A percentile compares a stretch with the other conserved stretches of the same genome.
phyloP scores from a whole-genome alignment of 2,329 filamentous ascomycete genomes.

The Talaromyces sp. region DNA sequence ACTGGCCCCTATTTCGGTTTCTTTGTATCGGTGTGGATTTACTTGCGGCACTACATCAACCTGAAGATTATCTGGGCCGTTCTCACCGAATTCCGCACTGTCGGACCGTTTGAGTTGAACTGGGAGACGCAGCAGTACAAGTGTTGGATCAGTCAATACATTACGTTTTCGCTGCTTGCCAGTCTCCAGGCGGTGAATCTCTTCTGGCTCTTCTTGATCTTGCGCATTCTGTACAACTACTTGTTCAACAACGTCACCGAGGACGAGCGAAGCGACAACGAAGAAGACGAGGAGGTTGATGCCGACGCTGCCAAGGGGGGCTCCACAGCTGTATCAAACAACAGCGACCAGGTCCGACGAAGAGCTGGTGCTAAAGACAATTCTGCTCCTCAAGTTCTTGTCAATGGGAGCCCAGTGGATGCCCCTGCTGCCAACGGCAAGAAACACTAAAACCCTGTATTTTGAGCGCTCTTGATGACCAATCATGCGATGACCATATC shows the following conservation, averaged over 20 bases:
- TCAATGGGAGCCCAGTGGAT: constrained; percentile 35
- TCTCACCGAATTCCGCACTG: constrained; percentile 42
- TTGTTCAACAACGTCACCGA: constrained; percentile 31
- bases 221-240: constrained; percentile 40
- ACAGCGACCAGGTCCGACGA: constrained; percentile 17
- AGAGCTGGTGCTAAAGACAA: constrained; percentile 24
- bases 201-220: constrained; percentile 43
- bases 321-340: constrained; percentile 21
- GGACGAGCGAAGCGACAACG: constrained; percentile 43
- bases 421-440: background rate
- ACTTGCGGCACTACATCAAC: constrained; percentile 71
- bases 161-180: constrained; percentile 40
- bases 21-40: constrained; percentile 82
- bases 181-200: constrained; percentile 43
- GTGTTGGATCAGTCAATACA: constrained; percentile 44
- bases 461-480: background rate
- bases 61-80: constrained; percentile 43
- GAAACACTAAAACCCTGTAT: background rate
- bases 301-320: constrained; percentile 15
- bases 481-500: background rate
- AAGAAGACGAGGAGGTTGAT: constrained; percentile 26
- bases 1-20: constrained; percentile 78
- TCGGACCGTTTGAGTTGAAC: constrained; percentile 43
- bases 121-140: constrained; percentile 47
- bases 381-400: constrained; percentile 27